These are phyloP conservation scores for Niveomyces coronatus DNA, from an alignment of 2,329 filamentous ascomycete genomes.

Conservation along the genomic window DNA sequence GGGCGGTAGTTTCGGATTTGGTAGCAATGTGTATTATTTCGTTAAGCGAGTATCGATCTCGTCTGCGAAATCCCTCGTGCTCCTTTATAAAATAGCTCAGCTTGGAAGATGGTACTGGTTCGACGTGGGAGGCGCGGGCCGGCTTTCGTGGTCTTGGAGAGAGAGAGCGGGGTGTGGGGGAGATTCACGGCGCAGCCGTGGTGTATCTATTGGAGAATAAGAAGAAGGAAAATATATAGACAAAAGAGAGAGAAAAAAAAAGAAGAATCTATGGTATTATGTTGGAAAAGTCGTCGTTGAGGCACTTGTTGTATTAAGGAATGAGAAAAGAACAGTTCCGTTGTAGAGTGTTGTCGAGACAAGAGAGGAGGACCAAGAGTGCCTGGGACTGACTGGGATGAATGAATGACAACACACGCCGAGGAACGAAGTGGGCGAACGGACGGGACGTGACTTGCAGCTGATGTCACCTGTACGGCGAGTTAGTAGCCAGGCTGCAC, in stretches of 20 bases:
- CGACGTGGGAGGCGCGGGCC: neutral
- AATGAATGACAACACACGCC: neutral
- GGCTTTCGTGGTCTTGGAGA: neutral
- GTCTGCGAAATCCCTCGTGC: no score
- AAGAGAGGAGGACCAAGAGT: neutral
- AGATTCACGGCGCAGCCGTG: conserved; percentile 7
- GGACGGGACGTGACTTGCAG: conserved; percentile 7
- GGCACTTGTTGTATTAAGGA: conserved; percentile 6
- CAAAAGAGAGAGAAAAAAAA: neutral
- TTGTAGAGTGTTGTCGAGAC: neutral
- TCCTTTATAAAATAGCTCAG: no score
- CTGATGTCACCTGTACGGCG: conserved; percentile 10
- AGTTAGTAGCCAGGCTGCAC: neutral
- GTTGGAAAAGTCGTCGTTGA: no score
- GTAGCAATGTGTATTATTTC: no score
- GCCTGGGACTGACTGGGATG: conserved; percentile 2
- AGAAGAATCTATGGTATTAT: conserved; percentile 7
- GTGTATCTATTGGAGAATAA: no score
- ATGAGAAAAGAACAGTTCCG: neutral
- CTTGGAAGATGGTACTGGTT: neutral
- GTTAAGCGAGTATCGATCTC: no score
- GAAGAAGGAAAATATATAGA: no score
- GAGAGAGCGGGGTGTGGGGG: neutral
- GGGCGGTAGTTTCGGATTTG: no score
- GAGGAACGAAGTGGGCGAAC: no score